Evolutionary conservation across 805 yeast species (phyloP).

Genomic region (Cyberlindnera maclurae): DNA sequence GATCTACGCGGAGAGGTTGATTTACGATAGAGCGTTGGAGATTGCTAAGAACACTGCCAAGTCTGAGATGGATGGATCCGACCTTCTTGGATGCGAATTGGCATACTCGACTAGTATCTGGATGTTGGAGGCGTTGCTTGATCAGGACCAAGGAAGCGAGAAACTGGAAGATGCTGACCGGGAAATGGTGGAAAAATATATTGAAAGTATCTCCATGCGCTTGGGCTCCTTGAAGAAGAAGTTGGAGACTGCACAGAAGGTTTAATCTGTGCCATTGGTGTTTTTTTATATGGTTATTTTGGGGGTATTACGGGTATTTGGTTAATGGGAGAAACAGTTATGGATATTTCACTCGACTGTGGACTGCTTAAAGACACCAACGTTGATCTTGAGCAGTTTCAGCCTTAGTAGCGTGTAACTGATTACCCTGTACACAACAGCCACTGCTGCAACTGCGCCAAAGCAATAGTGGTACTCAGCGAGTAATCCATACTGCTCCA

Average conservation of each 20-base stretch:
- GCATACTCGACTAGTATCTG: slow-evolving; percentile 89
- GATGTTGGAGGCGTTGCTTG: slow-evolving; percentile 88
- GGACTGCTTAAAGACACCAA: slow-evolving; percentile 9
- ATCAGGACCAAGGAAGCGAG: slow-evolving; percentile 27
- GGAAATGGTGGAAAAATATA: slow-evolving; percentile 71
- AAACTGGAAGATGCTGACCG: slow-evolving; percentile 66
- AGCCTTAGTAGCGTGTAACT: slow-evolving; percentile 25
- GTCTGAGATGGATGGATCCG: slow-evolving; percentile 66
- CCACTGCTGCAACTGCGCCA: slow-evolving; percentile 32
- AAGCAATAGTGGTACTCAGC: slow-evolving; percentile 28
- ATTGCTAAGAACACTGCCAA: slow-evolving; percentile 89
- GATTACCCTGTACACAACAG: slow-evolving; percentile 35
- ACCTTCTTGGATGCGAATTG: slow-evolving; percentile 70
- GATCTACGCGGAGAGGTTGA: slow-evolving; percentile 72
- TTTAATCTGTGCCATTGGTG: neutral
- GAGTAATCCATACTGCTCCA: slow-evolving; percentile 37
- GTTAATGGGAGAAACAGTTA: neutral
- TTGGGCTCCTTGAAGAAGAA: slow-evolving; percentile 64
- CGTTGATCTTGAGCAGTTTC: slow-evolving; percentile 16
- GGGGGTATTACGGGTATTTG: neutral
- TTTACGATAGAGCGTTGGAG: slow-evolving; percentile 90
- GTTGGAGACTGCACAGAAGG: slow-evolving; percentile 23
- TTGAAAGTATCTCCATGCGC: slow-evolving; percentile 75
- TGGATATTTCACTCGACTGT: neutral
- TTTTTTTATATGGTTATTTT: neutral